These are phyloP conservation scores for Colletotrichum navitas DNA, from an alignment of 2,329 filamentous ascomycete species.

Conservation along the genomic window DNA sequence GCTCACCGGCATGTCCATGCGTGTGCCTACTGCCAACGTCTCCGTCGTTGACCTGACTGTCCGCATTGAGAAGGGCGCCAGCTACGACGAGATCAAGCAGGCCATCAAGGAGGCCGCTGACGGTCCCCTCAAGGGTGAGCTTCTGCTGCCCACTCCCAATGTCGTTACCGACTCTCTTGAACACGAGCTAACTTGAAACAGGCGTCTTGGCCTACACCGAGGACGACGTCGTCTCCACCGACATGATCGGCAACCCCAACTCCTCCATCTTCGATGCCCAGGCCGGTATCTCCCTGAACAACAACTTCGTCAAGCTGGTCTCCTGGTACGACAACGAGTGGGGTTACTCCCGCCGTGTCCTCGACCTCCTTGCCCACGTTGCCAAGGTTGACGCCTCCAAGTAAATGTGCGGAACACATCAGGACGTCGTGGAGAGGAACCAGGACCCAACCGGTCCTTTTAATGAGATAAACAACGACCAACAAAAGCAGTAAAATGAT, in stretches of 20 bases:
- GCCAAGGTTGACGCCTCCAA: constrained; percentile 79
- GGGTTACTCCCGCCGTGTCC: constrained; percentile 97
- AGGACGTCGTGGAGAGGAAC: constrained; percentile 32
- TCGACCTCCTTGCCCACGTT: constrained; percentile 84
- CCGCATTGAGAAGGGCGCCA: constrained; percentile 91
- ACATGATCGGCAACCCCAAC: constrained; percentile 91
- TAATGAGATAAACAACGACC: constrained; percentile 39
- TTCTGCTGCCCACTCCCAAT: not conserved
- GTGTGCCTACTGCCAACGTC: constrained; percentile 98
- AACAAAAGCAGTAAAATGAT: constrained; percentile 41
- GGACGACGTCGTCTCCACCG: constrained; percentile 94
- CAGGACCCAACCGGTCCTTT: constrained; percentile 30
- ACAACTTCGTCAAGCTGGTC: constrained; percentile 99
- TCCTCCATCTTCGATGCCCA: constrained; percentile 99
- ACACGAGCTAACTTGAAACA: constrained; percentile 50
- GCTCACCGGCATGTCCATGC: constrained; percentile 99
- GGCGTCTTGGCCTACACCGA: constrained; percentile 95
- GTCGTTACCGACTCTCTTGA: constrained; percentile 1
- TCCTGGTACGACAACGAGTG: constrained; percentile 99
- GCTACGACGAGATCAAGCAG: constrained; percentile 93
- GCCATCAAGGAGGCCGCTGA: constrained; percentile 89
- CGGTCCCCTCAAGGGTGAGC: constrained; percentile 85
- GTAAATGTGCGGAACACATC: constrained; percentile 52
- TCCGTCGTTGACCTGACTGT: constrained; percentile 97
- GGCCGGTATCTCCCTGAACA: constrained; percentile 98